phyloP scores from a whole-genome alignment of 129 eudicot genomes.

The Artemisia tridentata region DNA sequence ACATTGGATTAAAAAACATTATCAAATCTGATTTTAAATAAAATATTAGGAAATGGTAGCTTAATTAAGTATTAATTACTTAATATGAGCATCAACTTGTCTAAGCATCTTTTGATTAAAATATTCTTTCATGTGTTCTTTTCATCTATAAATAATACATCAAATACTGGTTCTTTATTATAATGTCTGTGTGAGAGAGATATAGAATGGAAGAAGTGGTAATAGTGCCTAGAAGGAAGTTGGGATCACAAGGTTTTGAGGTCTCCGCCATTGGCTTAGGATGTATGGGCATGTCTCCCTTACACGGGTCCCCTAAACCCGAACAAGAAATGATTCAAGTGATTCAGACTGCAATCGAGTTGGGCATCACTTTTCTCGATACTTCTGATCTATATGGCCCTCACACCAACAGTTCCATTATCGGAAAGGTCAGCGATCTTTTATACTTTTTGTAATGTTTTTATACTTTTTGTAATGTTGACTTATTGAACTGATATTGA shows the following conservation, averaged over 20 bases:
- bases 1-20: slow-evolving; percentile 8
- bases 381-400: slow-evolving; percentile 57
- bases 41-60: neutral
- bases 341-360: slow-evolving; percentile 43
- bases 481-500: slow-evolving; percentile 4
- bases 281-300: slow-evolving; percentile 55
- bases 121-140: slow-evolving; percentile 10
- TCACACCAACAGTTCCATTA: slow-evolving; percentile 39
- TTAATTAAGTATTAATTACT: neutral
- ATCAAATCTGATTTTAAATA: slow-evolving; percentile 1
- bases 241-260: slow-evolving; percentile 56
- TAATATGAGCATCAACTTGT: slow-evolving; percentile 16
- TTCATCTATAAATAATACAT: slow-evolving; percentile 9
- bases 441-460: neutral
- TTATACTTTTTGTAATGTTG: neutral
- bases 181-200: neutral
- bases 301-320: slow-evolving; percentile 47
- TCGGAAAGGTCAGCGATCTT: slow-evolving; percentile 37
- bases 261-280: slow-evolving; percentile 58
- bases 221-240: slow-evolving; percentile 38
- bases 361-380: slow-evolving; percentile 53
- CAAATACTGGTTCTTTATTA: neutral
- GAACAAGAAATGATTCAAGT: slow-evolving; percentile 39
- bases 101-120: slow-evolving; percentile 21
- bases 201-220: slow-evolving; percentile 14